Evolutionary conservation across 108 stramenopile species (phyloP), one percentile per base, ranked within the genome.

Genomic region (Discostella pseudostelligera): DNA sequence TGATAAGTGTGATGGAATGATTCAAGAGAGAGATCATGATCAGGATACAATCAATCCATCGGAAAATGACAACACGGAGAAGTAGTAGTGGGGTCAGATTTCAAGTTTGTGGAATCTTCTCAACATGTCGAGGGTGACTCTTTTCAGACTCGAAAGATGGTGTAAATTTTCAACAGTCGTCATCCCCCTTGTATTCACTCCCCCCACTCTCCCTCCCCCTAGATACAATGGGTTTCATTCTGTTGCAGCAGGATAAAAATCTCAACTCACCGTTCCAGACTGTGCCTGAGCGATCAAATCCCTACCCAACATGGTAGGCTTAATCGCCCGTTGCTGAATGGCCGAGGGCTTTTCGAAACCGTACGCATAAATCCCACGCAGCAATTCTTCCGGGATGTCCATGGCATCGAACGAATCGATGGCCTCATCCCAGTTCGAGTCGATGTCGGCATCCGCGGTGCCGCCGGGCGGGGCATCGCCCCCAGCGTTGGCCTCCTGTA

Each of bases 211-310:
- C 32, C 32, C 3, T 29, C 14, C 59, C 12, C 11, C 26, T 5
- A 32, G 4, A 47, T 26, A 25, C 4, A 45, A 13, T 67, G 13
- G 12, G n/a, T 45, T 4, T 9, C 37, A 10, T 17, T 13, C 35
- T 12, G 4, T 57, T 56, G 7, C 2, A 24, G 20, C 2, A 21
- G 12, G 39, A 37, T 1, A 63, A 13, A 9, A 36, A 17, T 20
- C n/a, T n/a, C n/a, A n/a, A 82, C 92, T 73, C 79, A 93, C 92
- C 70, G 99, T 99, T 66, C 99, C 99, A 49, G 97, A 97, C 80
- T 99, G 98, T 51, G 95, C 93, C 85, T 99, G 99, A 25, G 99
- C 99, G 70, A 99, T 99, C 76, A 99, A 82, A 83, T 99, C 98
- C 35, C 92, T 67, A 45, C 97, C 98, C 66, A 91, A 64, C 49